A percentile compares a stretch with the other conserved stretches of the same genome.
Evolutionary conservation across 768 basidiomycete genomes (phyloP).

Genomic region (Pisolithus sp.): DNA sequence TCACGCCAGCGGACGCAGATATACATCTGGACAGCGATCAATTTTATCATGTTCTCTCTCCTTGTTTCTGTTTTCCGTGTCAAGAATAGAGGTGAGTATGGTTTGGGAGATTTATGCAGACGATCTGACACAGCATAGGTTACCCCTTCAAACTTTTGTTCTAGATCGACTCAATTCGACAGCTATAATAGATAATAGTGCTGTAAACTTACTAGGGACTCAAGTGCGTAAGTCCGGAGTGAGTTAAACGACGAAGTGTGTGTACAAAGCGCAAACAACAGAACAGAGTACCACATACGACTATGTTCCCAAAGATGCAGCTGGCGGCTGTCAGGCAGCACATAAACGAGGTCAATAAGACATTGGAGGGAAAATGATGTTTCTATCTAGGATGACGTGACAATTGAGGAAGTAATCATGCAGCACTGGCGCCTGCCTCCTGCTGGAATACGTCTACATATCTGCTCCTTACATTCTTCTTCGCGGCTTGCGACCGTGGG

Average conservation of each 20-base stretch:
- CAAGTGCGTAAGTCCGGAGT: not conserved
- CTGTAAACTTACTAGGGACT: too few species aligned
- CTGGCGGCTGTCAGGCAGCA: not conserved
- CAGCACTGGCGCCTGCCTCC: constrained; percentile 24
- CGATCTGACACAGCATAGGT: constrained; percentile 33
- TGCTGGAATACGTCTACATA: constrained; percentile 91
- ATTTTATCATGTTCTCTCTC: constrained; percentile 81
- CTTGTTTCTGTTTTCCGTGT: constrained; percentile 82
- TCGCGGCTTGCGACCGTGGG: constrained; percentile 52
- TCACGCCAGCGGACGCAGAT: constrained; percentile 76
- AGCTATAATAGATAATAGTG: not conserved
- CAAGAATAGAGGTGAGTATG: constrained; percentile 74
- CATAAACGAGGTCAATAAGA: not conserved
- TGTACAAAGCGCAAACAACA: not conserved
- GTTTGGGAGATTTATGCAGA: not conserved
- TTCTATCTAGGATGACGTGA: constrained; percentile 13
- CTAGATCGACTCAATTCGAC: constrained; percentile 23
- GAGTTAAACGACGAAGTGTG: not conserved
- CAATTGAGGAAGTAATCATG: constrained; percentile 13
- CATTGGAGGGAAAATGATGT: not conserved
- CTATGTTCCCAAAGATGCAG: not conserved
- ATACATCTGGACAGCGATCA: constrained; percentile 81
- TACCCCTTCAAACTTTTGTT: constrained; percentile 79
- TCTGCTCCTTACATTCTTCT: constrained; percentile 71
- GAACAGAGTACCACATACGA: not conserved